These are phyloP conservation scores for Macrophomina tecta DNA, from an alignment of 2,329 filamentous ascomycete genomes.

Conservation along the genomic window DNA sequence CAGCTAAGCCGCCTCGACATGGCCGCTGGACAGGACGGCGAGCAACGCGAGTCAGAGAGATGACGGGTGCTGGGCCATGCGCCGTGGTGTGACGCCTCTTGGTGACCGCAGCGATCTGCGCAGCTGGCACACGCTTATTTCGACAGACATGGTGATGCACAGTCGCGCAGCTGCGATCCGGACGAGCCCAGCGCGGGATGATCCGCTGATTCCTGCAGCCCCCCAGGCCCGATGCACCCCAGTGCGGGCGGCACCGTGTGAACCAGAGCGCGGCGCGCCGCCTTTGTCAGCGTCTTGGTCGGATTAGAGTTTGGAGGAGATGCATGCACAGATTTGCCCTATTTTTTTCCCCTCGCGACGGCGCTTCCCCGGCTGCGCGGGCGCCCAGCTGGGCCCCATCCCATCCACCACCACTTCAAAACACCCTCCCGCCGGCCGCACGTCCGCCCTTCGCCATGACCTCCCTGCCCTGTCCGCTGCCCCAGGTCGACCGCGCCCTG, in stretches of 20 bases:
- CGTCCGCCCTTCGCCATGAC: background rate
- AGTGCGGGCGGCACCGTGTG: background rate
- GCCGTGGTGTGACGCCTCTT: background rate
- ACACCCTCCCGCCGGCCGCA: slow-evolving; percentile 1
- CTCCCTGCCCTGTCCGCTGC: slow-evolving; percentile 41
- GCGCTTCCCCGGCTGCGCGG: background rate
- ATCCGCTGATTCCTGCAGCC: slow-evolving; percentile 5
- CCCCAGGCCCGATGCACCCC: background rate
- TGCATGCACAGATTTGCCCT: background rate
- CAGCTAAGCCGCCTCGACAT: background rate
- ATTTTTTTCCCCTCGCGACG: background rate
- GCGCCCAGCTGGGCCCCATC: slow-evolving; percentile 7
- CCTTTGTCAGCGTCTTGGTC: background rate
- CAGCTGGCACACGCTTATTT: slow-evolving; percentile 14
- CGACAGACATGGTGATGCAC: background rate
- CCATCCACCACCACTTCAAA: background rate
- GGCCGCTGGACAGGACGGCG: background rate
- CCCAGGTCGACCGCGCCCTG: slow-evolving; percentile 44
- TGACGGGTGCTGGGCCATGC: background rate
- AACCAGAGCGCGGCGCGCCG: background rate
- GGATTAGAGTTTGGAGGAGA: slow-evolving; percentile 10
- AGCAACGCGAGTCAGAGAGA: slow-evolving; percentile 10
- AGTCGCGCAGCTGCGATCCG: background rate
- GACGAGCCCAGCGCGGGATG: background rate
- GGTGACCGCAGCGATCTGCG: background rate